Evolutionary conservation across 2,329 filamentous ascomycete genomes (phyloP).

Genomic region (Penicillium sp.): DNA sequence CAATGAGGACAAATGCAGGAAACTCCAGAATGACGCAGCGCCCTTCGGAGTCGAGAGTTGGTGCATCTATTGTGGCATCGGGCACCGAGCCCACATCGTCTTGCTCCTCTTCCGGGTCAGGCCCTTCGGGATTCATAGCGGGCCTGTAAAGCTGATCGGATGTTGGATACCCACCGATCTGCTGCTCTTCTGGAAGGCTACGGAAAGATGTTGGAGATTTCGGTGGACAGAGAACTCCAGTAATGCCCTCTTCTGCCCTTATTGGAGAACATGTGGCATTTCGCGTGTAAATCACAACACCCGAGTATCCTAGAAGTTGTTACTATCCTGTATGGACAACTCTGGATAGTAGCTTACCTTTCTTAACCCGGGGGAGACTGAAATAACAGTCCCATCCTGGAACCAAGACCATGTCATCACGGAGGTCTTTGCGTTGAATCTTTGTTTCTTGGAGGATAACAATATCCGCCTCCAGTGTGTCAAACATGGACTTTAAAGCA

Average conservation of each 20-base stretch:
- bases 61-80: conserved; percentile 56
- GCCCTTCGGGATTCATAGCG: not conserved
- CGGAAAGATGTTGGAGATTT: conserved; percentile 62
- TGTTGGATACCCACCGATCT: conserved; percentile 81
- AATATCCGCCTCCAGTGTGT: conserved; percentile 83
- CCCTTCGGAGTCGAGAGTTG: conserved; percentile 75
- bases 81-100: not conserved
- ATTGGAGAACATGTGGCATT: conserved; percentile 77
- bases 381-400: conserved; percentile 95
- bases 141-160: conserved; percentile 50
- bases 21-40: conserved; percentile 88
- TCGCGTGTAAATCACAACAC: conserved; percentile 90
- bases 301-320: conserved; percentile 66
- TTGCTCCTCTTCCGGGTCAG: conserved; percentile 4
- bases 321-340: not conserved
- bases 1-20: conserved; percentile 84
- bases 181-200: conserved; percentile 62
- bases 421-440: conserved; percentile 84
- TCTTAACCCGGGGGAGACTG: conserved; percentile 85
- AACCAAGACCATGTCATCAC: conserved; percentile 90
- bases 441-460: conserved; percentile 93
- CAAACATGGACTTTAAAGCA: conserved; percentile 71
- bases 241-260: conserved; percentile 85
- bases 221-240: conserved; percentile 67
- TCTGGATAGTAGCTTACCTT: conserved; percentile 49